These are phyloP conservation scores for Fusarium azukiicola DNA, from an alignment of 2,329 filamentous ascomycete species.

Conservation along the genomic window DNA sequence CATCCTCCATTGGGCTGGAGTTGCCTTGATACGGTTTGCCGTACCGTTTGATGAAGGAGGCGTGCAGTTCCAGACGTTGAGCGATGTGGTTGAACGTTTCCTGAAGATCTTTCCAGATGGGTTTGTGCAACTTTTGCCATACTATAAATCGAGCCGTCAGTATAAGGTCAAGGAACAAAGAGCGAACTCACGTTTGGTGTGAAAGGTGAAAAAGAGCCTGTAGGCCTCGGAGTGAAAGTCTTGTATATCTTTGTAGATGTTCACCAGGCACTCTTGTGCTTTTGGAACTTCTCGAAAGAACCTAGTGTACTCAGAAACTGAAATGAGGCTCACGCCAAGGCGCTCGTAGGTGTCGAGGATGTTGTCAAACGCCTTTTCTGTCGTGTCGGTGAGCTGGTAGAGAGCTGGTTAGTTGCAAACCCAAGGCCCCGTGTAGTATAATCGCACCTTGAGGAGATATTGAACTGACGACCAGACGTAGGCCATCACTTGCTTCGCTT, in stretches of 20 bases:
- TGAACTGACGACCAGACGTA: neutral
- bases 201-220: constrained; percentile 8
- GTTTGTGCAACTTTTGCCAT: neutral
- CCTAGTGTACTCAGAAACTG: neutral
- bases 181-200: neutral
- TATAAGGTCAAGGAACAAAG: neutral
- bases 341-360: neutral
- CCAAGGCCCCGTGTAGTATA: rapidly evolving
- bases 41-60: neutral
- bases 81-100: neutral
- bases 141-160: neutral
- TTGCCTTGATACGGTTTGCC: neutral
- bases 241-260: constrained; percentile 7
- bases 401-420: neutral
- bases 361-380: constrained; percentile 11
- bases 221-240: neutral
- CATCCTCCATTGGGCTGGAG: neutral
- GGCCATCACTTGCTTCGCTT: neutral
- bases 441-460: constrained; percentile 1
- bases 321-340: neutral
- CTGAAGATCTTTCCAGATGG: constrained; percentile 9
- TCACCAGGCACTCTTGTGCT: neutral
- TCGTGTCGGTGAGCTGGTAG: neutral
- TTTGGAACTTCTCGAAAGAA: neutral
- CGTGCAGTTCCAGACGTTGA: neutral